A percentile compares a stretch with the other conserved stretches of the same genome.
phyloP scores from a whole-genome alignment of 495 filamentous ascomycete species.

The Pseudotulostoma volvatum region DNA sequence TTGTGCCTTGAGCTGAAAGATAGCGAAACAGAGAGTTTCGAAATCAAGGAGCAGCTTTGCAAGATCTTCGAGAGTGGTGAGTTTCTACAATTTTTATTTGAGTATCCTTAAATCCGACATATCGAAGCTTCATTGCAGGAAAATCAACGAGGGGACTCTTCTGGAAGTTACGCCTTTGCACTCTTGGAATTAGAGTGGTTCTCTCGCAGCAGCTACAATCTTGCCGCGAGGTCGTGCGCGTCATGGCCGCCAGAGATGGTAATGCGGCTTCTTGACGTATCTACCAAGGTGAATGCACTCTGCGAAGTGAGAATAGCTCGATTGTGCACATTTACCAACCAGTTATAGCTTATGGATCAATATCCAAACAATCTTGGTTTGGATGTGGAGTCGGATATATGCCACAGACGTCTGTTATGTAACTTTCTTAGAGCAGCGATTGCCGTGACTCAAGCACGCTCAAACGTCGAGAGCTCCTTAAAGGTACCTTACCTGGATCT shows the following conservation, averaged over 20 bases:
- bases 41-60: conserved; percentile 35
- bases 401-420: conserved; percentile 45
- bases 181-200: conserved; percentile 65
- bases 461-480: conserved; percentile 41
- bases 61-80: conserved; percentile 46
- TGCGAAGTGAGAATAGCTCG: neutral
- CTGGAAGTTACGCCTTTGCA: conserved; percentile 29
- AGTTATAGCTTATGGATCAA: conserved; percentile 36
- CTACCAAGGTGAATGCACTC: conserved; percentile 26
- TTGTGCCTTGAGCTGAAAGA: conserved; percentile 28
- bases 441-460: conserved; percentile 42
- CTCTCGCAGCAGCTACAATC: conserved; percentile 59
- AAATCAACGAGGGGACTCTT: conserved; percentile 9
- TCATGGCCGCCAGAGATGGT: conserved; percentile 35
- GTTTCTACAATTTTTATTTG: conserved; percentile 4
- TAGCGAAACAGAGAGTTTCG: conserved; percentile 9
- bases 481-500: conserved; percentile 18
- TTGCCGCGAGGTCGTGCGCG: conserved; percentile 43
- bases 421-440: conserved; percentile 50
- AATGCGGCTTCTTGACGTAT: conserved; percentile 40
- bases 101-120: neutral
- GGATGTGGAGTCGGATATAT: conserved; percentile 30
- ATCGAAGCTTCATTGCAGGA: conserved; percentile 25
- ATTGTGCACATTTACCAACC: no score
- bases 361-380: conserved; percentile 35